Conservation (phyloP, 163 green algal genomes). For the Scenedesmus sp. region DNA sequence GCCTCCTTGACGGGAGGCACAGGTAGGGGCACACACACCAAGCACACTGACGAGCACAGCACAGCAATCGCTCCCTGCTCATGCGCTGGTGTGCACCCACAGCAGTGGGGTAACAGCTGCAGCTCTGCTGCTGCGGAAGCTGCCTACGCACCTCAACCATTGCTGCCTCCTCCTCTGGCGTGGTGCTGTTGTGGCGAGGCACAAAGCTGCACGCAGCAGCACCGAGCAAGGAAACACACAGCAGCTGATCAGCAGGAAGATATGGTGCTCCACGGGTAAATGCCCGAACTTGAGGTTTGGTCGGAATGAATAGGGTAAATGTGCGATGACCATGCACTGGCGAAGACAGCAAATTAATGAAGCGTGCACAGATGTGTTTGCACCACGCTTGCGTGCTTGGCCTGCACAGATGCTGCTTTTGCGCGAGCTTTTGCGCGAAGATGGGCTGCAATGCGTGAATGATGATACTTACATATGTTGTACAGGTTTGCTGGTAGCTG, state of each 20-base stretch:
- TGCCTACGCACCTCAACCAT: conserved; percentile 82
- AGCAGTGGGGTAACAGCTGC: background rate
- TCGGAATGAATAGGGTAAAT: no score
- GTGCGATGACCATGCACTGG: background rate
- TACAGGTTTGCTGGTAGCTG: background rate
- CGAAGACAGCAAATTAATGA: background rate
- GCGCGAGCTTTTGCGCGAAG: background rate
- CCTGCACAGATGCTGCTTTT: background rate
- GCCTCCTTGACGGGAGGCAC: no score
- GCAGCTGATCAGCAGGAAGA: background rate
- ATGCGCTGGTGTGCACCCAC: no score
- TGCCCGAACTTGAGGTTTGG: no score
- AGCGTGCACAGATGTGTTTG: background rate
- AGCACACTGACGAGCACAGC: no score
- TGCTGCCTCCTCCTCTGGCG: conserved; percentile 78
- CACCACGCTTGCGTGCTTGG: no score
- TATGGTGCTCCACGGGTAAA: no score
- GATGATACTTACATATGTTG: background rate
- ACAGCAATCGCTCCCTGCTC: no score
- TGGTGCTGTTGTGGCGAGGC: conserved; percentile 96
- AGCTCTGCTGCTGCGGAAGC: background rate
- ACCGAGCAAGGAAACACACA: background rate
- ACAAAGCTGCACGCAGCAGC: conserved; percentile 85
- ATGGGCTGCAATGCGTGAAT: background rate
- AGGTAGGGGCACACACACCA: no score